These are phyloP conservation scores for Heterobasidion annosum DNA, from an alignment of 1,284 basidiomycete genomes.

Conservation along the genomic window DNA sequence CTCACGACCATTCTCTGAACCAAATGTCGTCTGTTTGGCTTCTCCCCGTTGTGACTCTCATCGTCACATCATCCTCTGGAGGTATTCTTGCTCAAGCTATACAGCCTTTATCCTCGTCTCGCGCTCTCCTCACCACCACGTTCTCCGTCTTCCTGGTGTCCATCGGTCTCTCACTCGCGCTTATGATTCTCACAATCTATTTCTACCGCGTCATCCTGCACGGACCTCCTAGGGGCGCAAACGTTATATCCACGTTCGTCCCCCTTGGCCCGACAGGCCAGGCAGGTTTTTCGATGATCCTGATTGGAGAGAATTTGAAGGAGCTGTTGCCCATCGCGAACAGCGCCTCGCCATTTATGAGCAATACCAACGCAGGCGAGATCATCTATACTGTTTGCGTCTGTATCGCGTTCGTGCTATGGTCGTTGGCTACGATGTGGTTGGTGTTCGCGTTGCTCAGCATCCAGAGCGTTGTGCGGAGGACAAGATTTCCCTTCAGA, in stretches of 20 bases:
- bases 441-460: constrained; percentile 27
- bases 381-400: constrained; percentile 30
- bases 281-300: constrained; percentile 31
- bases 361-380: constrained; percentile 22
- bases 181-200: constrained; percentile 17
- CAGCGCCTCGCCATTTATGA: constrained; percentile 17
- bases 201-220: constrained; percentile 12
- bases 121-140: constrained; percentile 47
- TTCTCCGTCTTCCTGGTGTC: constrained; percentile 27
- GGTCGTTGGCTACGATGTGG: constrained; percentile 40
- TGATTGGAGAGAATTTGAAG: constrained; percentile 23
- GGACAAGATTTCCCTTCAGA: constrained; percentile 24
- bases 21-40: constrained; percentile 57
- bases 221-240: constrained; percentile 16
- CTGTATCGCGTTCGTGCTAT: constrained; percentile 30
- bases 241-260: constrained; percentile 33
- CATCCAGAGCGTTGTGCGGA: constrained; percentile 19
- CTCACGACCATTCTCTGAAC: constrained; percentile 49
- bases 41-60: constrained; percentile 63
- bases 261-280: constrained; percentile 40
- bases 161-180: constrained; percentile 28
- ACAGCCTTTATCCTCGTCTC: constrained; percentile 28
- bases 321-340: constrained; percentile 18
- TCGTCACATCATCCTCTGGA: constrained; percentile 63
- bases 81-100: constrained; percentile 47